Percentiles rank a stretch among this genome's conserved stretches.
These are phyloP conservation scores for Globisporangium nodosum DNA, from an alignment of 352 stramenopile species.

Conservation along the genomic window DNA sequence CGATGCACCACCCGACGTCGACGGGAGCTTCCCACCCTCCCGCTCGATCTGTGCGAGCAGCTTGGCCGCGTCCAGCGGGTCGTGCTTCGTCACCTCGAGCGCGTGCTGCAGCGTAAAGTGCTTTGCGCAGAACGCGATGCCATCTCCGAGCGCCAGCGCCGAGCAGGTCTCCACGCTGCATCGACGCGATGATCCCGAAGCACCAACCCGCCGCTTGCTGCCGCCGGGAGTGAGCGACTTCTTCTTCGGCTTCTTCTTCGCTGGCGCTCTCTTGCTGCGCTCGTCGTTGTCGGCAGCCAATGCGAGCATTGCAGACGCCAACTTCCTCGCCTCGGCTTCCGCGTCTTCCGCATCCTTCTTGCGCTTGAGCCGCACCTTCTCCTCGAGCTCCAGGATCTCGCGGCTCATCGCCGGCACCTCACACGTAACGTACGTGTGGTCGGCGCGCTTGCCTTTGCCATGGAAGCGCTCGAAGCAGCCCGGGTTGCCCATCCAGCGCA, in stretches of 20 bases:
- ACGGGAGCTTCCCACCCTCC: constrained; percentile 4
- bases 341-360: constrained; percentile 43
- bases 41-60: constrained; percentile 44
- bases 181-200: constrained; percentile 11
- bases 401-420: constrained; percentile 22
- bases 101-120: constrained; percentile 68
- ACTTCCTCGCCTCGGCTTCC: constrained; percentile 41
- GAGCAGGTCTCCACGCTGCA: constrained; percentile 34
- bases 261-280: constrained; percentile 9
- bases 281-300: constrained; percentile 10
- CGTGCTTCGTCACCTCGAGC: constrained; percentile 45
- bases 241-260: constrained; percentile 28
- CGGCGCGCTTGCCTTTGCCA: constrained; percentile 53
- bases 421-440: constrained; percentile 43
- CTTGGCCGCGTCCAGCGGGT: constrained; percentile 56
- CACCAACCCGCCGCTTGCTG: constrained; percentile 2
- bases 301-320: constrained; percentile 35
- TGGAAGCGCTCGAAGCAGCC: constrained; percentile 84
- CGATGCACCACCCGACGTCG: background rate
- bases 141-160: constrained; percentile 20
- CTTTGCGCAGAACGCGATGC: constrained; percentile 31
- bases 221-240: constrained; percentile 5
- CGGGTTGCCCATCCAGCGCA: constrained; percentile 78
- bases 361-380: constrained; percentile 47
- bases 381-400: constrained; percentile 52